phyloP scores from a whole-genome alignment of 2,329 filamentous ascomycete species.

The Microdochium bolleyi region DNA sequence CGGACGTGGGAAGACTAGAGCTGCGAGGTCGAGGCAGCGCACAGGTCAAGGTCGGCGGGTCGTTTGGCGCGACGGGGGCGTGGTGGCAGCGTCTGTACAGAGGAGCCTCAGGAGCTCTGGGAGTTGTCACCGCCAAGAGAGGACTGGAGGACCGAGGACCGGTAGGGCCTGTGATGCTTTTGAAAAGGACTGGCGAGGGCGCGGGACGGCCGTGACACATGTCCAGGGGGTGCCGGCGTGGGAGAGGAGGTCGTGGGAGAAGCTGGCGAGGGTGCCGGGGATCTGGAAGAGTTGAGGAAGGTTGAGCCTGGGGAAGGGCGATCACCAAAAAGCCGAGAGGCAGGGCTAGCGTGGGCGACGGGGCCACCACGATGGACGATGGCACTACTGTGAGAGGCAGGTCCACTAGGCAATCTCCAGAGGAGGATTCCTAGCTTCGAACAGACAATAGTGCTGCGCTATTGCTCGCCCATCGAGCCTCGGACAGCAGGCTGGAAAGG shows the following conservation, averaged over 20 bases:
- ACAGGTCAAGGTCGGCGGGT: too few relatives aligned
- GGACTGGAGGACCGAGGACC: too few relatives aligned
- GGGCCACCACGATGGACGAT: not conserved
- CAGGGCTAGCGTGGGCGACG: not conserved
- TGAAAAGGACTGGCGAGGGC: too few relatives aligned
- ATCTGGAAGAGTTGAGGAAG: not conserved
- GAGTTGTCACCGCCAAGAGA: too few relatives aligned
- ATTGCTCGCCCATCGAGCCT: not conserved
- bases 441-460: not conserved
- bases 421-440: not conserved
- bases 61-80: too few relatives aligned
- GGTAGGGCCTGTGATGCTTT: too few relatives aligned
- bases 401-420: not conserved
- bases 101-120: too few relatives aligned
- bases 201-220: too few relatives aligned
- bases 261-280: not conserved
- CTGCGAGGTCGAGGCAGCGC: too few relatives aligned
- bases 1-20: too few relatives aligned
- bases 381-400: not conserved
- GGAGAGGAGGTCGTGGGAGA: not conserved
- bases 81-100: too few relatives aligned
- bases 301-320: not conserved
- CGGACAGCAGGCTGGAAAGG: not conserved
- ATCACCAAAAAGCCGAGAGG: not conserved
- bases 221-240: too few relatives aligned